Evolutionary conservation across 2,329 filamentous ascomycete species (phyloP).

Genomic region (Arthrobotrys megalospora): DNA sequence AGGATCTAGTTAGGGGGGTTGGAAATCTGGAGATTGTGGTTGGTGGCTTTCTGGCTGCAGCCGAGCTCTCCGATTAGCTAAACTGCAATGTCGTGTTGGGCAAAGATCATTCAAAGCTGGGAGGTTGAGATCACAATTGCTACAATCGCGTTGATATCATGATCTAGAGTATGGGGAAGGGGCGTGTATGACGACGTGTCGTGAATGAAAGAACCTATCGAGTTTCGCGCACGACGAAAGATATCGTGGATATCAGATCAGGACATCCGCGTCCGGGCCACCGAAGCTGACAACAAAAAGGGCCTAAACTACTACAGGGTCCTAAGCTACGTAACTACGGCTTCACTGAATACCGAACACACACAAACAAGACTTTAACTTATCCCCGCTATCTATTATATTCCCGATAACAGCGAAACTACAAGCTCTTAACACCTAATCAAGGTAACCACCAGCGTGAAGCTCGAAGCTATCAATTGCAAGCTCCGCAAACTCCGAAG

Average conservation of each 20-base stretch:
- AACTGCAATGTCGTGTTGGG: background rate
- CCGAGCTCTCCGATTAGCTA: background rate
- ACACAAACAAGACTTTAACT: too few species aligned
- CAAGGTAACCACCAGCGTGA: too few species aligned
- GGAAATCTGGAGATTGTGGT: background rate
- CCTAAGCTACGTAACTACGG: too few species aligned
- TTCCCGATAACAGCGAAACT: too few species aligned
- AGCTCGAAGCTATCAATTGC: too few species aligned
- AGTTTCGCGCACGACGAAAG: background rate
- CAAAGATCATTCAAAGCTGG: background rate
- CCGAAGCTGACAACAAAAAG: conserved; percentile 26
- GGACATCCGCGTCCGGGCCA: conserved; percentile 2
- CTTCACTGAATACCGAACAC: too few species aligned
- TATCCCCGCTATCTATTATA: too few species aligned
- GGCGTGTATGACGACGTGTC: background rate
- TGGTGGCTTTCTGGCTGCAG: background rate
- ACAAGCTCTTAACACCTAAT: too few species aligned
- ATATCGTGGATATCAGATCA: conserved; percentile 16
- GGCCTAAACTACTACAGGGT: background rate
- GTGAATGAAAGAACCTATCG: background rate
- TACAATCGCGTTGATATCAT: background rate
- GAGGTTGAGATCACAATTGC: background rate
- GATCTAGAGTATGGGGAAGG: background rate
- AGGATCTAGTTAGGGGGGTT: background rate
- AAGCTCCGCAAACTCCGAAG: too few species aligned